Conservation (phyloP, 768 basidiomycete species). For the Xerocomus brunneocitrinus region DNA sequence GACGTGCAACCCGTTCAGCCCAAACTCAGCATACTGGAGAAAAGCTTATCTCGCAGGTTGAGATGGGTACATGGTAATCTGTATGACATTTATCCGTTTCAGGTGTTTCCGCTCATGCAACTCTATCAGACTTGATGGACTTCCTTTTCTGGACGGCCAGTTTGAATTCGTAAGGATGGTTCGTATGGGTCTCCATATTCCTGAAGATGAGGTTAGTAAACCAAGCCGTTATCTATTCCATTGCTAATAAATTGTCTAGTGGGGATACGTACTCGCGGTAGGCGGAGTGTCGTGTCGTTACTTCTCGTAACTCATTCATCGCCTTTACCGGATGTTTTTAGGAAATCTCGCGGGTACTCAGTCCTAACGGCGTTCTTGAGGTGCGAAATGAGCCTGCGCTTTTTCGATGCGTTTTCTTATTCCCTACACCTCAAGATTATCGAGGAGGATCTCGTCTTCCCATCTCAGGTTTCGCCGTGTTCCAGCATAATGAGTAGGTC, state of each 20-base stretch:
- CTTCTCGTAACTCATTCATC: conserved; percentile 13
- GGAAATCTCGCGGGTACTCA: conserved; percentile 67
- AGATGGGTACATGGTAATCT: conserved; percentile 68
- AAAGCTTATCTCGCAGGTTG: conserved; percentile 45
- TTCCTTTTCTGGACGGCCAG: conserved; percentile 52
- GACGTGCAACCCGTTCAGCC: conserved; percentile 58
- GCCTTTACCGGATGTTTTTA: conserved; percentile 24
- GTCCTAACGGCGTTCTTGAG: conserved; percentile 60
- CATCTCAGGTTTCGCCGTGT: conserved; percentile 33
- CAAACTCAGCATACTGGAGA: conserved; percentile 32
- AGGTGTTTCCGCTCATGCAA: conserved; percentile 5
- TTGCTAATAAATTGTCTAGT: conserved; percentile 37
- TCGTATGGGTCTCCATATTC: conserved; percentile 61
- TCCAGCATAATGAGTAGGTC: conserved; percentile 12
- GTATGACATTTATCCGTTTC: conserved; percentile 31
- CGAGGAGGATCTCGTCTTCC: conserved; percentile 73
- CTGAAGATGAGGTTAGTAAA: conserved; percentile 61
- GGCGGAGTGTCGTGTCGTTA: conserved; percentile 11
- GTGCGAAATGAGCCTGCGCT: conserved; percentile 32
- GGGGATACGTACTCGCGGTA: conserved; percentile 65
- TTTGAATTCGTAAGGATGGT: conserved; percentile 68
- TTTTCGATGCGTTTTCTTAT: background rate
- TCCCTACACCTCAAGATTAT: conserved; percentile 45
- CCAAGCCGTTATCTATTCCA: background rate
- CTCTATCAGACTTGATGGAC: conserved; percentile 50